Evolutionary conservation across 495 filamentous ascomycete genomes (phyloP), one percentile per base, ranked within the genome.

Genomic region (Cryomyces antarcticus): DNA sequence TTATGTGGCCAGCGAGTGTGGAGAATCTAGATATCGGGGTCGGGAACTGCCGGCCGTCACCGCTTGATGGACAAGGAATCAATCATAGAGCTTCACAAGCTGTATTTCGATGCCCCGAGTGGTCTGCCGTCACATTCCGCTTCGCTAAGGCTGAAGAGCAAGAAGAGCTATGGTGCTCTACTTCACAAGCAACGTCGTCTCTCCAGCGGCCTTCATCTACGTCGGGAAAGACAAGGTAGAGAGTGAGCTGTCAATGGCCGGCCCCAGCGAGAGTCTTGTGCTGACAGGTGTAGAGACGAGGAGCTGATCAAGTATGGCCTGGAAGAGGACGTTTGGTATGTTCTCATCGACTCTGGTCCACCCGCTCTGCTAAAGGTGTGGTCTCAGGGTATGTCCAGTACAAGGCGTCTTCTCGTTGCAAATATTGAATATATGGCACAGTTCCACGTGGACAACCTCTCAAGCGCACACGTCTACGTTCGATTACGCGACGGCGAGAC

Each of bases 221-320:
- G 82, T 94, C 30, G 89, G 89, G 56, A 97, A 96, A 64, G 89
- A 97, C 67, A 97, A 97, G 64, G 83, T 93, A 45, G 89, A 97
- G 65, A 97, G 89, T 95, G 70, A 52, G 78, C 33, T 9, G 3
- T 13, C 31, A 6, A 6, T 12, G 28, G 31, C 11, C 31, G 7
- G 17, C 28, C 5, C 12, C 41, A 41, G 28, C 38, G 28, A 37
- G 30, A 24, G 31, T 28, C 41, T 4, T 35, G 33, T 5, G 38
- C 39, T 46, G 34, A 43, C 28, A n/a, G 28, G 29, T 28, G 42
- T 13, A 45, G 57, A 97, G 89, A 96, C 65, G 92, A 97, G 68
- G 86, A 93, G 52, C 63, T 97, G 50, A 96, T 97, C 52, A 80
- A 83, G 51, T 78, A 79, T 59, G 89, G 89, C 39, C 79, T 81